Evolutionary conservation across 345 rosid species (phyloP), one percentile per base, ranked within the genome.

Genomic region (Carallia pectinifolia): DNA sequence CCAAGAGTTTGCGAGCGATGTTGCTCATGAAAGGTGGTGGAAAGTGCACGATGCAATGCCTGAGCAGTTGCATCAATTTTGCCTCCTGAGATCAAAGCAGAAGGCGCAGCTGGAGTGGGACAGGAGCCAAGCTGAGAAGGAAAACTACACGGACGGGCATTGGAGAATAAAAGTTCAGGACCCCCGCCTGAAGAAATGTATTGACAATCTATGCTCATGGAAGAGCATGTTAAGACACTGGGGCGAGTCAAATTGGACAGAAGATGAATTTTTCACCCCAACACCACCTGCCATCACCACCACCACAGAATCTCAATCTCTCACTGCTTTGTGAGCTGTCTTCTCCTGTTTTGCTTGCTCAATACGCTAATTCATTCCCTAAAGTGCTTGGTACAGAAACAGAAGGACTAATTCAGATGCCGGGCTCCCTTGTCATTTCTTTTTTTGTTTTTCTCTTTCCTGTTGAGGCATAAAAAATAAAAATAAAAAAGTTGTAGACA

Each of bases 241-340:
- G 81, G 81, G 81, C 1, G 81, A 77, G 56, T 64, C 67, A 0
- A 77, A 77, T 61, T 91, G 96, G 87, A 91, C 96, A 7, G 89
- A 88, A 31, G 86, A 92, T 40, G 82, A 84, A 58, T 71, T 74
- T 50, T 80, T 70, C 56, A 71, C 69, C 73, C 91, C 93, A 10
- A 77, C 97, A 31, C 99, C 97, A 53, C 97, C 99, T 13, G 85
- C 97, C 18, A 83, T 95, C 66, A 44, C 75, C 59, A 66, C 74
- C 17, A 44, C 0, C 34, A 33, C 34, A 33, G 34, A 33, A 33
- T 33, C 34, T 1, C 74, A 79, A 6, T 74, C 87, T 33, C 81
- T 85, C 6, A 44, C 84, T 17, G 74, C 38, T 38, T 74, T 73
- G 36, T 83, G 84, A 83, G 69, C 33, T 64, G 17, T 31, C 15